Percentiles rank a stretch among this genome's conserved stretches.
Conservation (phyloP, 2,329 filamentous ascomycete species). For the Escovopsis sp. region DNA sequence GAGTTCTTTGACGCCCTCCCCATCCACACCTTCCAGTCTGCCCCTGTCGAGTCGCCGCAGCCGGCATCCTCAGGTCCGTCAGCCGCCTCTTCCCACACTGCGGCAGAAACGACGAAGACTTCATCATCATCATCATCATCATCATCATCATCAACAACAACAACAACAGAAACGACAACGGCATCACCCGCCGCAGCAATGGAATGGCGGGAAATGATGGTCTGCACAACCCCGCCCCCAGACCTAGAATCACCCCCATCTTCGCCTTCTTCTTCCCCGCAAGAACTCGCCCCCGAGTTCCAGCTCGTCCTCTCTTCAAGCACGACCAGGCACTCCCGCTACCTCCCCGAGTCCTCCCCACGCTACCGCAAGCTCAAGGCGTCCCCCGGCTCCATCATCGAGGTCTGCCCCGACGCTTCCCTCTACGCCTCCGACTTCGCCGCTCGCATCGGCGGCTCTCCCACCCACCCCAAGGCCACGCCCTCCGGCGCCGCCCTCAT, state of each 20-base stretch:
- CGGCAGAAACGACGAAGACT: background rate
- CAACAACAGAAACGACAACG: conserved; percentile 4
- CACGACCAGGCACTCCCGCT: conserved; percentile 67
- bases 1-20: conserved; percentile 98
- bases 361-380: conserved; percentile 65
- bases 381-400: conserved; percentile 57
- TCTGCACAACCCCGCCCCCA: conserved; percentile 47
- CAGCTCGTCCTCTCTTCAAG: conserved; percentile 64
- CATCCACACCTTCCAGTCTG: conserved; percentile 84
- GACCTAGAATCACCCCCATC: conserved; percentile 35
- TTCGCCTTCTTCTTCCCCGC: conserved; percentile 37
- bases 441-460: conserved; percentile 60
- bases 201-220: conserved; percentile 75
- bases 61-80: too few species aligned
- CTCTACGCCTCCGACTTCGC: conserved; percentile 74
- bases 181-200: conserved; percentile 7
- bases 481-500: conserved; percentile 84
- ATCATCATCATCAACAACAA: background rate
- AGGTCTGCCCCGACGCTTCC: conserved; percentile 78
- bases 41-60: conserved; percentile 20
- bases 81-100: conserved; percentile 2
- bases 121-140: too few species aligned
- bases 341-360: conserved; percentile 67
- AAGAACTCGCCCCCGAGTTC: conserved; percentile 60
- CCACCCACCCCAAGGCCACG: conserved; percentile 35